These are phyloP conservation scores for Zymoseptoria passerinii DNA, from an alignment of 2,329 filamentous ascomycete genomes.

Conservation along the genomic window DNA sequence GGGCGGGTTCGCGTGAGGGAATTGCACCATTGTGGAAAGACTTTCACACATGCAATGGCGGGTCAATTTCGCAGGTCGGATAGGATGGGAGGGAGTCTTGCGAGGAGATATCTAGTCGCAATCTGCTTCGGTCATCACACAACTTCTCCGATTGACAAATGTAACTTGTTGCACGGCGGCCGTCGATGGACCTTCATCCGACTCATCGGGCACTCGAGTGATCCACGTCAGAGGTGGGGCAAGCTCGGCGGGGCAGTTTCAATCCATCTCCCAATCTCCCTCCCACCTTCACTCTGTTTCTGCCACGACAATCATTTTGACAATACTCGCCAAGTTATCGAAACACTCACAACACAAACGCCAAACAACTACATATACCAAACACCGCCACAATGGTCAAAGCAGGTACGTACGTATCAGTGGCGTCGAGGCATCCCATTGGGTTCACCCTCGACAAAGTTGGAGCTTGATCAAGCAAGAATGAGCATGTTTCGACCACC, in stretches of 20 bases:
- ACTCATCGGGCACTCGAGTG: too few species aligned
- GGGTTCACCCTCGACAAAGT: constrained; percentile 29
- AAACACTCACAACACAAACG: constrained; percentile 2
- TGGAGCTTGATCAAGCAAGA: constrained; percentile 25
- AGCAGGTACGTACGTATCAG: constrained; percentile 72
- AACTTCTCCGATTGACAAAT: too few species aligned
- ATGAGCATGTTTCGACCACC: constrained; percentile 28
- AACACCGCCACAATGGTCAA: constrained; percentile 87
- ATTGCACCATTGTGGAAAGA: too few species aligned
- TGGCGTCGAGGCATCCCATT: constrained; percentile 7
- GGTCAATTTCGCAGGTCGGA: too few species aligned
- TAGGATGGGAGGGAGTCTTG: too few species aligned
- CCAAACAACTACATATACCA: constrained; percentile 22
- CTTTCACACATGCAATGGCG: too few species aligned
- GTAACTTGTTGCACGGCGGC: too few species aligned
- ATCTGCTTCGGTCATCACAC: too few species aligned
- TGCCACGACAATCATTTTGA: neutral
- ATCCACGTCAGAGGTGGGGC: neutral
- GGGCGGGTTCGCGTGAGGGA: too few species aligned
- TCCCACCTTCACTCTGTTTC: neutral
- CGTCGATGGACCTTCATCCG: too few species aligned
- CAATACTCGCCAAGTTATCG: constrained; percentile 5
- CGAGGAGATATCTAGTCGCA: too few species aligned
- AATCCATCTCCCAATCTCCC: neutral
- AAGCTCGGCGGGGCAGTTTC: neutral